These are phyloP conservation scores for Xylaria sp. DNA, from an alignment of 2,329 filamentous ascomycete genomes.

Conservation along the genomic window DNA sequence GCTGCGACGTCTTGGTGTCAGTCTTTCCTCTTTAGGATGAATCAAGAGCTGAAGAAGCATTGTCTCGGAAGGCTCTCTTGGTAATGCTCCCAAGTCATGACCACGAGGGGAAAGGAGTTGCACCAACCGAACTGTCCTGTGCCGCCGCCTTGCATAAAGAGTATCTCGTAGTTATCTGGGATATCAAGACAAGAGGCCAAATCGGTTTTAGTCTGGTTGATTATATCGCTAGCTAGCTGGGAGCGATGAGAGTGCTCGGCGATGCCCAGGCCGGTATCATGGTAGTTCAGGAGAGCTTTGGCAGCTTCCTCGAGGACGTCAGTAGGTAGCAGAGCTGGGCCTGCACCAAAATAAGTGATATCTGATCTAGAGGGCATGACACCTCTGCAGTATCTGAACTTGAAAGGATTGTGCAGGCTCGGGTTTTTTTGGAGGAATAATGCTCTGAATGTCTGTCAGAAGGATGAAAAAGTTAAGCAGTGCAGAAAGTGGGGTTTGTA, in stretches of 20 bases:
- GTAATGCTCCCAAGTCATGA: too few species aligned
- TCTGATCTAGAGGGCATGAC: conserved; percentile 36
- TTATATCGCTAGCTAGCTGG: conserved; percentile 77
- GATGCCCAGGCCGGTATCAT: conserved; percentile 82
- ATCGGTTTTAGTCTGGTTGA: conserved; percentile 80
- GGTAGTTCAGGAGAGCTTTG: conserved; percentile 81
- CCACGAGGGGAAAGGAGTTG: too few species aligned
- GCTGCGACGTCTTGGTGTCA: neutral
- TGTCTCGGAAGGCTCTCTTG: too few species aligned
- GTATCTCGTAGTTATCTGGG: conserved; percentile 82
- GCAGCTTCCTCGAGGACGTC: conserved; percentile 81
- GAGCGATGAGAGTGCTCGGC: conserved; percentile 93
- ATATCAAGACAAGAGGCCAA: conserved; percentile 81
- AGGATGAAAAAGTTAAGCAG: too few species aligned
- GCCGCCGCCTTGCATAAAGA: conserved; percentile 74
- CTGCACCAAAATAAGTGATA: conserved; percentile 74
- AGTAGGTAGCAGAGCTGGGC: conserved; percentile 85
- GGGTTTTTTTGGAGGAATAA: too few species aligned
- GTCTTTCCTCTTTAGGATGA: too few species aligned
- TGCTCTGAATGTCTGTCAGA: too few species aligned
- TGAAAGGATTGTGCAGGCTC: too few species aligned
- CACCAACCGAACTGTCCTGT: conserved; percentile 74
- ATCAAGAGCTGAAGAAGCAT: too few species aligned
- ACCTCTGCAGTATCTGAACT: neutral
- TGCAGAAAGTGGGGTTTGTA: too few species aligned